Evolutionary conservation across 306 rosid species (phyloP), one percentile per base, ranked within the genome.

Genomic region (Medicago ruthenica): DNA sequence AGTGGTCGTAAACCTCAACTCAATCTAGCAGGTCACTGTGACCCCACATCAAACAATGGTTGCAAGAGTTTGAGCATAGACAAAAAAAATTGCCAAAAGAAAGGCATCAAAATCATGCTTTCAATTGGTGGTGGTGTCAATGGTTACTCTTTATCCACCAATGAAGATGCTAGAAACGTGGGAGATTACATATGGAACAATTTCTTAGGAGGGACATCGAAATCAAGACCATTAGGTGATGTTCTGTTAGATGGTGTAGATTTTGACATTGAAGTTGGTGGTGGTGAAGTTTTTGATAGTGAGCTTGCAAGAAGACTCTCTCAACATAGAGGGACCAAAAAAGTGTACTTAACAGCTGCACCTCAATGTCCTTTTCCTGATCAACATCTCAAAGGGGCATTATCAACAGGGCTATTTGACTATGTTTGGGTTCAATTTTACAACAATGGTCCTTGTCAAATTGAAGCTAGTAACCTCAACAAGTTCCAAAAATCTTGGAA

Each of bases 281-380:
- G 77, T 11, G 84, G 77, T 41, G 69, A 31, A 20, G 16, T 45
- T 10, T 44, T 61, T 41, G 76, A 81, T 22, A 82, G 0, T 74
- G 87, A 8, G 61, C 62, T 11, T 16, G 76, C 44, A 40, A 81
- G 55, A 68, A 6, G 74, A 50, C 13, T 83, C 73, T 6, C 73
- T 78, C 61, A 67, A 5, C 44, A 41, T 39, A 75, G 73, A 16
- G 70, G 60, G 1, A 55, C 16, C 6, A 79, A 37, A 61, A 63
- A 69, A 45, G 80, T 87, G 59, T 75, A 83, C 87, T 70, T 87
- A 40, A 69, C 74, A 5, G 91, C 84, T 8, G 91, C 91, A 74
- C 91, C 91, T 0, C 93, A 89, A 54, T 89, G 93, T 67, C 89
- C 91, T 7, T 87, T 85, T 58, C 93, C 91, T 6, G 94, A 87